Conservation (phyloP, 768 basidiomycete species). For the Amanita molliuscula region DNA sequence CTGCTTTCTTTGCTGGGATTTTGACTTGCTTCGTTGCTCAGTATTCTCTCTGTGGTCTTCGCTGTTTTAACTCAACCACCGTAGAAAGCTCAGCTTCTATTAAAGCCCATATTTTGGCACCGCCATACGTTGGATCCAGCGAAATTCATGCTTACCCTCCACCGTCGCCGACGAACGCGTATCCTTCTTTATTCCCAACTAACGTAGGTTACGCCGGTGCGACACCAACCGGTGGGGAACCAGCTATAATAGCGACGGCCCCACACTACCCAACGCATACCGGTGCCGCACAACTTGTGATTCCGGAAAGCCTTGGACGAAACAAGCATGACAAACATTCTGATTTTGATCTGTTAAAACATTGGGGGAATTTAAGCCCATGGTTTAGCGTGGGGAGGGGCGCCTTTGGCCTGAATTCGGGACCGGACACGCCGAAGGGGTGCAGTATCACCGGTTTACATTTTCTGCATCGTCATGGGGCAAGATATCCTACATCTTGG, state of each 20-base stretch:
- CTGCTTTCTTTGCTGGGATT: conserved; percentile 46
- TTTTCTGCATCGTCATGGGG: conserved; percentile 76
- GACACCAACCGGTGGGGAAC: conserved; percentile 74
- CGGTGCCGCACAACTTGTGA: conserved; percentile 53
- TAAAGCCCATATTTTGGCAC: conserved; percentile 28
- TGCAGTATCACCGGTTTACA: conserved; percentile 70
- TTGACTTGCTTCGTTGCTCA: conserved; percentile 41
- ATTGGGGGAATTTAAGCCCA: conserved; percentile 80
- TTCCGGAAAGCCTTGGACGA: conserved; percentile 27
- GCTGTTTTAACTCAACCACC: conserved; percentile 22
- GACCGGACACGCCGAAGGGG: conserved; percentile 56
- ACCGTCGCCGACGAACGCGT: conserved; percentile 57
- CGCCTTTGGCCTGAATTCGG: conserved; percentile 65
- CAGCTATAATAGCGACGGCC: conserved; percentile 62
- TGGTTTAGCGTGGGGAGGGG: conserved; percentile 69
- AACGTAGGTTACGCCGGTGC: conserved; percentile 67
- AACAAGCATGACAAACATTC: conserved; percentile 9
- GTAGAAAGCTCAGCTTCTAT: conserved; percentile 10
- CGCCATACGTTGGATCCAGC: conserved; percentile 67
- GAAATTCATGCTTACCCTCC: conserved; percentile 65
- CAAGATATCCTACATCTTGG: conserved; percentile 58
- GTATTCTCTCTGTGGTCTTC: conserved; percentile 31
- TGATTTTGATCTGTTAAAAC: conserved; percentile 57
- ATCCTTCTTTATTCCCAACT: conserved; percentile 67
- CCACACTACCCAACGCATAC: conserved; percentile 74